Base-by-base conservation (phyloP, 2,329 filamentous ascomycete species). In the Xylariaceae sp. region DNA sequence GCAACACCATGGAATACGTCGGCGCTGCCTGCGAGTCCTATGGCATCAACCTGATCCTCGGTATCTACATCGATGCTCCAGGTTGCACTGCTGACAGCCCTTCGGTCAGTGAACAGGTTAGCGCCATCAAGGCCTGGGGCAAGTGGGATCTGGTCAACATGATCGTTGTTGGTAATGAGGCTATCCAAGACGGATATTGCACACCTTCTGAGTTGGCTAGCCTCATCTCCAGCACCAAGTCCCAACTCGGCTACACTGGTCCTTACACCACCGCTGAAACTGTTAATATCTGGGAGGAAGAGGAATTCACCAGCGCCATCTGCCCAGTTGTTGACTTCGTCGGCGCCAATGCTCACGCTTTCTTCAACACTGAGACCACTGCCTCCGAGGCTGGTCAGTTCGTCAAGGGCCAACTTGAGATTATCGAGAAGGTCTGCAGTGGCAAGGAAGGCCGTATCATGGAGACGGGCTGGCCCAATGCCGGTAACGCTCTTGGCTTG, bases 101-200 rank as follows among this genome's bases (percentile, higher is more conserved):
- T 51, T 83, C 81, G 50, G 85, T 90, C 61, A 75, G 84, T 67
- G 74, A 82, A 63, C 92, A 97, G 80, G 80, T 97, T 55, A 73
- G 79, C 31, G 82, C 83, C 55, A 88, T 97, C 70, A 77, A 82
- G 71, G 64, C 70, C 54, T 96, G 90, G 84, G 81, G 74, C 57
- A 73, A 88, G 71, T 96, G 87, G 85, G 79, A 84, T 56, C 70
- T 89, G 45, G 87, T 96, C 60, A 82, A 88, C 68, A 83, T 96
- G 64, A 77, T 96, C 59, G 87, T 94, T 31, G 82, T 96, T 60
- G 92, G 90, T 73, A 97, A 97, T 80, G 93, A 97, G 81, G 86
- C 88, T 62, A 75, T 96, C 70, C 88, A 89, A 79, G 84, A 88
- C 75, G 80, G 81, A 57, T 86, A 80, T 80, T 83, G 80, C 75